Conservation (phyloP, 2,329 filamentous ascomycete species). For the Byssothecium circinans region DNA sequence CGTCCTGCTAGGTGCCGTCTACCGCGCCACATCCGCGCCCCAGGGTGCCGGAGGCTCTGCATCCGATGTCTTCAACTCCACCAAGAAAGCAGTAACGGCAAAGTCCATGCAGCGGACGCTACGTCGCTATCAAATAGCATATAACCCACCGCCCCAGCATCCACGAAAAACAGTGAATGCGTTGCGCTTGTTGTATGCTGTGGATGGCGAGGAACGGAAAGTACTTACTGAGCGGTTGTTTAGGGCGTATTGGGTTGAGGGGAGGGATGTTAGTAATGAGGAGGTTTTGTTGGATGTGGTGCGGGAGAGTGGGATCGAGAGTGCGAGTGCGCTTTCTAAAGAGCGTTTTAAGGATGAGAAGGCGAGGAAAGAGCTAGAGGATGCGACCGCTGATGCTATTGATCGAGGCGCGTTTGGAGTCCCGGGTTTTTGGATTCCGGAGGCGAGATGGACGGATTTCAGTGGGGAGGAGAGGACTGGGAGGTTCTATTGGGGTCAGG, state of each 20-base stretch:
- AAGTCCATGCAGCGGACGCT: slow-evolving; percentile 35
- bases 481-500: slow-evolving; percentile 41
- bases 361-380: slow-evolving; percentile 30
- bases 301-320: slow-evolving; percentile 24
- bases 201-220: slow-evolving; percentile 20
- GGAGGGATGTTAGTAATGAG: slow-evolving; percentile 28
- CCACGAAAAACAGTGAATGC: slow-evolving; percentile 39
- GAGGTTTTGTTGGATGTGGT: slow-evolving; percentile 27
- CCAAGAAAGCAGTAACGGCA: slow-evolving; percentile 35
- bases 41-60: slow-evolving; percentile 41
- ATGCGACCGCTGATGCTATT: slow-evolving; percentile 31
- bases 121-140: slow-evolving; percentile 30
- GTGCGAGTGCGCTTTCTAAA: slow-evolving; percentile 9
- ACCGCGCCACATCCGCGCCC: slow-evolving; percentile 38
- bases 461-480: slow-evolving; percentile 16
- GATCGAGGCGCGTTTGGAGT: slow-evolving; percentile 39
- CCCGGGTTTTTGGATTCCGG: slow-evolving; percentile 38
- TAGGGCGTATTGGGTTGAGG: slow-evolving; percentile 38
- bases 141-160: slow-evolving; percentile 36
- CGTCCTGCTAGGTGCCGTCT: slow-evolving; percentile 40
- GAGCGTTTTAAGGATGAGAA: slow-evolving; percentile 17
- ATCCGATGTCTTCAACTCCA: slow-evolving; percentile 38
- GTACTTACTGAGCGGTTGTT: slow-evolving; percentile 30
- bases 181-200: slow-evolving; percentile 30
- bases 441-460: slow-evolving; percentile 21